These are phyloP conservation scores for Ophiocordyceps unilateralis DNA, from an alignment of 2,329 filamentous ascomycete species.

Conservation along the genomic window DNA sequence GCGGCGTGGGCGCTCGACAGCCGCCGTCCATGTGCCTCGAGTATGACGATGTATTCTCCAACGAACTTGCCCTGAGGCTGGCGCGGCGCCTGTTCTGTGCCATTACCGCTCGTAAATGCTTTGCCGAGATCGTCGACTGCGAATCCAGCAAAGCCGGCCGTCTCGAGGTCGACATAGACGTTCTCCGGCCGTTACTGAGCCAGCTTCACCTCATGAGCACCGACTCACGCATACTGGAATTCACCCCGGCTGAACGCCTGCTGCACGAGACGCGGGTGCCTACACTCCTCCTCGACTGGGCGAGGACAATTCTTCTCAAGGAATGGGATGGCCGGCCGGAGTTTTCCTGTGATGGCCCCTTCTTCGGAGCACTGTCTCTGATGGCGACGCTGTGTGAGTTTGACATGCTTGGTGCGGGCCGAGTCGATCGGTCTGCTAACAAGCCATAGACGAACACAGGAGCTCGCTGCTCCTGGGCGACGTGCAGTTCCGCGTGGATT, in stretches of 20 bases:
- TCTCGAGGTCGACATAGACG: conserved; percentile 17
- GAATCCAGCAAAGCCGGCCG: conserved; percentile 16
- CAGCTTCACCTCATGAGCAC: conserved; percentile 35
- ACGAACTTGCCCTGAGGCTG: conserved; percentile 40
- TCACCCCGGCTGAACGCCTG: conserved; percentile 31
- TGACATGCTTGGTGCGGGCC: background rate
- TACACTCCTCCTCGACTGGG: conserved; percentile 50
- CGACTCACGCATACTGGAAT: conserved; percentile 28
- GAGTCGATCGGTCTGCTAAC: conserved; percentile 4
- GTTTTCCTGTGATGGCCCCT: conserved; percentile 50
- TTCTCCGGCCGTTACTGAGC: conserved; percentile 30
- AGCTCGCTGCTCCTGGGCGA: conserved; percentile 47
- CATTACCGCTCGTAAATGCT: conserved; percentile 33
- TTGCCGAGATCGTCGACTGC: conserved; percentile 24
- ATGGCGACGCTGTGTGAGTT: conserved; percentile 55
- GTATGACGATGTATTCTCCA: conserved; percentile 45
- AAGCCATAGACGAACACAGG: conserved; percentile 37
- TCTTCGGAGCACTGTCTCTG: conserved; percentile 62
- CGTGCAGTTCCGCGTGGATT: conserved; percentile 56
- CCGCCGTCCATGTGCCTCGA: conserved; percentile 33
- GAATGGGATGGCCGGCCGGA: conserved; percentile 66
- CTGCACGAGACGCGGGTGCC: conserved; percentile 40
- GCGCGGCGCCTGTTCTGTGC: conserved; percentile 41
- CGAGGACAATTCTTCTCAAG: conserved; percentile 54
- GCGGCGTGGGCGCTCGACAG: conserved; percentile 27